phyloP scores from a whole-genome alignment of 1,284 basidiomycete genomes.

The Earliella scabrosa region DNA sequence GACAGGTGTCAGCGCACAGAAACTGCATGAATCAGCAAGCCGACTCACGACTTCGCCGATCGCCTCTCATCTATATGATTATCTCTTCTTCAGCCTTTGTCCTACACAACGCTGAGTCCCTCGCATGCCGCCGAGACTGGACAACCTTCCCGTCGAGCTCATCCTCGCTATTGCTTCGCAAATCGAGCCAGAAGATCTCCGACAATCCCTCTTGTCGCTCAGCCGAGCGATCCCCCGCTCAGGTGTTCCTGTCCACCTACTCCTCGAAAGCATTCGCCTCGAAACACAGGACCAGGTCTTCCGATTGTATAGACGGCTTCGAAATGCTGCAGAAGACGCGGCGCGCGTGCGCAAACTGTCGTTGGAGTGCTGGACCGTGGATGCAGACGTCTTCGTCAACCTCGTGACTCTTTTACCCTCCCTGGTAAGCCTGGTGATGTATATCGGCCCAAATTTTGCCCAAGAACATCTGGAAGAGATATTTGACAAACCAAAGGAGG shows the following conservation, averaged over 20 bases:
- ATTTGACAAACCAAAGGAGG: slow-evolving; percentile 44
- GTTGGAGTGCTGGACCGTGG: slow-evolving; percentile 60
- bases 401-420: slow-evolving; percentile 53
- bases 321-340: slow-evolving; percentile 36
- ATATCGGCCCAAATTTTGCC: slow-evolving; percentile 63
- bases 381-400: slow-evolving; percentile 66
- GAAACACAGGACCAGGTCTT: slow-evolving; percentile 47
- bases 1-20: too few relatives aligned
- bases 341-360: slow-evolving; percentile 50
- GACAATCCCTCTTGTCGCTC: slow-evolving; percentile 52
- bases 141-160: slow-evolving; percentile 59
- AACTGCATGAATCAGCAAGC: slow-evolving; percentile 1
- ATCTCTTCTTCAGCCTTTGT: too few relatives aligned
- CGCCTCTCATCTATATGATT: too few relatives aligned
- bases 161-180: slow-evolving; percentile 55
- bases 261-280: slow-evolving; percentile 57
- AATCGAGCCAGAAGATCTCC: slow-evolving; percentile 43
- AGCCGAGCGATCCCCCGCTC: slow-evolving; percentile 57
- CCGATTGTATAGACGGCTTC: slow-evolving; percentile 53
- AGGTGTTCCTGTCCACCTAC: slow-evolving; percentile 51
- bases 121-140: slow-evolving; percentile 15
- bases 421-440: slow-evolving; percentile 53
- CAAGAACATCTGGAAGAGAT: slow-evolving; percentile 71
- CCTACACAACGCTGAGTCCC: too few relatives aligned
- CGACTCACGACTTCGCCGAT: too few relatives aligned